These are phyloP conservation scores for Colletotrichum truncatum DNA, from an alignment of 2,329 filamentous ascomycete genomes.

Conservation along the genomic window DNA sequence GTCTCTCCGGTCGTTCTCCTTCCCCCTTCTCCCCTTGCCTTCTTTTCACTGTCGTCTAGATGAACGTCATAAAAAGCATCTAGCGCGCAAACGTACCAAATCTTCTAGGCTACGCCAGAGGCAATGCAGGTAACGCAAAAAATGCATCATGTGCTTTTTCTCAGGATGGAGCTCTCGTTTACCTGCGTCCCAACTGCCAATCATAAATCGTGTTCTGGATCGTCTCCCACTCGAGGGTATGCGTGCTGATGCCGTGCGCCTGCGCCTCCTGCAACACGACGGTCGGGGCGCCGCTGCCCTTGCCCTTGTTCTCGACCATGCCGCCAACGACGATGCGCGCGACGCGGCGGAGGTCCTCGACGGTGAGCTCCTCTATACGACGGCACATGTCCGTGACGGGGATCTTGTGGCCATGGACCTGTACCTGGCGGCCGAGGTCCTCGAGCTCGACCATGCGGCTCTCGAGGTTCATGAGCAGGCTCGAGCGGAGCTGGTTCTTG, in stretches of 20 bases:
- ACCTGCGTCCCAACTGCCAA: constrained; percentile 79
- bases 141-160: too few species aligned
- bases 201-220: constrained; percentile 86
- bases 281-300: constrained; percentile 87
- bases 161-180: too few species aligned
- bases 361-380: constrained; percentile 83
- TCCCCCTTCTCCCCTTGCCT: background rate
- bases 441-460: constrained; percentile 97
- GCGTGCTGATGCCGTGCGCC: constrained; percentile 73
- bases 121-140: too few species aligned
- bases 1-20: too few species aligned
- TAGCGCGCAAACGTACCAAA: too few species aligned
- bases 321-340: constrained; percentile 83
- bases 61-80: too few species aligned
- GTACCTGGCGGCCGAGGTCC: constrained; percentile 92
- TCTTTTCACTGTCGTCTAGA: too few species aligned
- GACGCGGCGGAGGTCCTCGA: constrained; percentile 83
- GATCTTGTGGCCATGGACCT: constrained; percentile 94
- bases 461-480: constrained; percentile 96
- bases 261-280: constrained; percentile 94
- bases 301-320: constrained; percentile 76
- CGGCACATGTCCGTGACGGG: constrained; percentile 93
- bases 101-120: too few species aligned
- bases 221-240: constrained; percentile 82
- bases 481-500: constrained; percentile 94